These are phyloP conservation scores for Pseudoneurospora amorphoporcata DNA, from an alignment of 495 filamentous ascomycete species.

Conservation along the genomic window DNA sequence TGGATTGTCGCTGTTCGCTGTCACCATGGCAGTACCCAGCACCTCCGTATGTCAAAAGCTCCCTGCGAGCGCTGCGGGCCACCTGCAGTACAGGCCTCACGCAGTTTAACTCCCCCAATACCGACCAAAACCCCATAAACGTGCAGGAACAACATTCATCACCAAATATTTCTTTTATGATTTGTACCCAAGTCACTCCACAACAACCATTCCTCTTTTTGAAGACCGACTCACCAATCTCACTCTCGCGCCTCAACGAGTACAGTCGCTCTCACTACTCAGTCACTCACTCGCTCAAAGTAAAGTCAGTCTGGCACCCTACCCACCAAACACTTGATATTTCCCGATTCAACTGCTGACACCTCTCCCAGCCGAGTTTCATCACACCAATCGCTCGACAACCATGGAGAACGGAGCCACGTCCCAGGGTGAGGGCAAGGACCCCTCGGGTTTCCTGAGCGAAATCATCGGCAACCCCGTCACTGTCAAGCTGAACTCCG, in stretches of 20 bases:
- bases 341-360: not conserved
- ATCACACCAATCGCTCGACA: not conserved
- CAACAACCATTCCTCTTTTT: not conserved
- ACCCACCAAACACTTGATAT: not conserved
- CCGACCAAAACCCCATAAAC: not conserved
- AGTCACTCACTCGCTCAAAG: not conserved
- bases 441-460: conserved; percentile 81
- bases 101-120: not conserved
- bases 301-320: not conserved
- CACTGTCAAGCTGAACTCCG: conserved; percentile 91
- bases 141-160: not conserved
- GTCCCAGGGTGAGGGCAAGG: conserved; percentile 57
- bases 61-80: not conserved
- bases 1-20: not conserved
- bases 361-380: not conserved
- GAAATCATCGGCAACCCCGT: conserved; percentile 90
- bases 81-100: not conserved
- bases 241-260: not conserved
- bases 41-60: not conserved
- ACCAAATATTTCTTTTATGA: not conserved
- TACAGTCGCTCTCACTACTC: not conserved
- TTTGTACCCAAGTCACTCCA: not conserved
- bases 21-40: not conserved
- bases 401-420: conserved; percentile 65
- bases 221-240: not conserved